These are phyloP conservation scores for Tilletia walkeri DNA, from an alignment of 1,284 basidiomycete species.

Conservation along the genomic window DNA sequence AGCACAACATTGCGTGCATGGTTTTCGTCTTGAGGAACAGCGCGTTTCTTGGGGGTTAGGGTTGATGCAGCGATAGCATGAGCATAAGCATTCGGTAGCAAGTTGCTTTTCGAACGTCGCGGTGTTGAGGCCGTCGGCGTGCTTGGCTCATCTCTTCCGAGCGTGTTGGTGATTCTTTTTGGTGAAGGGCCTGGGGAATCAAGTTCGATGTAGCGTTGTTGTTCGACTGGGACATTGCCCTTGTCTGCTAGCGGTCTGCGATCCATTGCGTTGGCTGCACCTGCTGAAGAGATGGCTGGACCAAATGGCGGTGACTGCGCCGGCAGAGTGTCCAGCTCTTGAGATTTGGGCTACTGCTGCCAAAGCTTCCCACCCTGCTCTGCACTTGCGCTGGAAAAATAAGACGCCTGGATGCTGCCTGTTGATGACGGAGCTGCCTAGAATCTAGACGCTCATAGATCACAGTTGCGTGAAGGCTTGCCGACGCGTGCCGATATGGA, in stretches of 20 bases:
- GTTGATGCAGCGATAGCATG: neutral
- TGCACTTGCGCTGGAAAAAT: no score
- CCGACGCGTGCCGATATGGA: no score
- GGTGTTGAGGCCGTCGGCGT: constrained; percentile 1
- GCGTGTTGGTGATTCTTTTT: neutral
- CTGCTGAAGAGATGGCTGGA: no score
- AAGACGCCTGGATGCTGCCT: no score
- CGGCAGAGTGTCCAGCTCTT: no score
- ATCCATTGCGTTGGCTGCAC: neutral
- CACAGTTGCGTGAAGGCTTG: no score
- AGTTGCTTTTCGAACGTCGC: neutral
- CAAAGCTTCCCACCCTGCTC: no score
- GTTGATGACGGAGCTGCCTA: no score
- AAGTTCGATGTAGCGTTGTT: neutral
- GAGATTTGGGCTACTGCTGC: no score
- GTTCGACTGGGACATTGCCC: neutral
- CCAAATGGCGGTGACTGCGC: no score
- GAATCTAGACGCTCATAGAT: no score
- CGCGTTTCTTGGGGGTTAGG: constrained; percentile 49
- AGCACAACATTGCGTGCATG: constrained; percentile 40
- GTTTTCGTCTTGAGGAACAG: constrained; percentile 46
- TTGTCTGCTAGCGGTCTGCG: constrained; percentile 2
- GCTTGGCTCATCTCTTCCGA: no score
- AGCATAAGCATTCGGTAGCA: neutral
- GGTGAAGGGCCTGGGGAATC: neutral